Base-by-base conservation (phyloP, 1,284 basidiomycete genomes). In the Trichosporon asahii region DNA sequence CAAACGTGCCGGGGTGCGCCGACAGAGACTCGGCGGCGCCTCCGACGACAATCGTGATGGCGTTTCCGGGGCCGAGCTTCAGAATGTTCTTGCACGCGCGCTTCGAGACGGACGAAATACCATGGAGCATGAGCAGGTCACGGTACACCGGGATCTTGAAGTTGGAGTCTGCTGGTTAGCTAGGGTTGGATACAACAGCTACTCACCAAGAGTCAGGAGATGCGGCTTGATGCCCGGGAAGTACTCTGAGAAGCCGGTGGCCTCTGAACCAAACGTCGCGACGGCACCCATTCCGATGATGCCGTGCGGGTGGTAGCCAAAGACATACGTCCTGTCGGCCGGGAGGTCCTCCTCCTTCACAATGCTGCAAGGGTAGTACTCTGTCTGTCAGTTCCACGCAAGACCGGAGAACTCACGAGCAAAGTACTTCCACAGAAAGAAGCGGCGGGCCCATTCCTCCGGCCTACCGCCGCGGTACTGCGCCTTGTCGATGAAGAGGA, bases 261-360 rank as follows among this genome's bases (percentile, higher is more conserved):
- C 93, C 85, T 98, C 95, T 8, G 95, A 95, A 0, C 89, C 95
- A 76, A 99, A 98, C 33, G 94, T 97, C 29, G 91, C 92, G 46
- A 98, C 87, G 1, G 95, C 95, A 63, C 60, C 49, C 93, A 95
- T 95, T 76, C 94, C 93, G 80, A 96, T 95, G 77, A 95, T 95
- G 33, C 94, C 95, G 83, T 98, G 95, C 18, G 95, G 95, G 84
- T 98, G 95, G 83, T 97, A 97, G 18, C 94, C 97, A 84, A 99
- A 99, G 25, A 99, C 88, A 84, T 99, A 99, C 31, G 92, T 90
- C 71, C 94, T 86, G 81, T 97, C 93, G 14, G 94, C 85, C 1
- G 95, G 94, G 44, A 99, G 87, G 74, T 98, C 93, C 72, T 89
- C 89, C 84, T 92, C 91, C 91, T 79, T 78, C 63, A 81, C 79